A percentile compares a stretch with the other conserved stretches of the same genome.
Conservation (phyloP, 192 early-diverging fungal species). For the Entomortierella parvispora region DNA sequence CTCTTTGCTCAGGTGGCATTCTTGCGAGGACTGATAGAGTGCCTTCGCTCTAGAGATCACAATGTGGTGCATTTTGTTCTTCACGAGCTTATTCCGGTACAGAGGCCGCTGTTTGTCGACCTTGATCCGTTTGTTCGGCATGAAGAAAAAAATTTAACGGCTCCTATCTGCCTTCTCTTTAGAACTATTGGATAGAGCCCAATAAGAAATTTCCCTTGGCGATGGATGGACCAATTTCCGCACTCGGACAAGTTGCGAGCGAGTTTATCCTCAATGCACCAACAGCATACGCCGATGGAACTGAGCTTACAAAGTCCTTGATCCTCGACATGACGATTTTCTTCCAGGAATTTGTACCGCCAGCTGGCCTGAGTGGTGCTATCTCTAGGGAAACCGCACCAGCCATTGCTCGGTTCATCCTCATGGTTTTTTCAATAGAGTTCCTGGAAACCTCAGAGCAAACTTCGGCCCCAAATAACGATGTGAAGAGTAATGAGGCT, state of each 20-base stretch:
- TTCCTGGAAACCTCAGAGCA: conserved; percentile 12
- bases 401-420: conserved; percentile 10
- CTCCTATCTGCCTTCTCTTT: neutral
- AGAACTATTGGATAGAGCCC: conserved; percentile 48
- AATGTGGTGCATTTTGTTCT: conserved; percentile 13
- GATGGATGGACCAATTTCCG: conserved; percentile 17
- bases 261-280: conserved; percentile 27
- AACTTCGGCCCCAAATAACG: neutral
- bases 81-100: conserved; percentile 41
- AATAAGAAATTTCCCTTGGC: conserved; percentile 19
- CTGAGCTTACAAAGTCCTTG: conserved; percentile 20
- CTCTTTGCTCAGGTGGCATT: conserved; percentile 21
- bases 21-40: conserved; percentile 31
- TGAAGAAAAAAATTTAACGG: neutral
- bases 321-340: conserved; percentile 22
- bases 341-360: conserved; percentile 25
- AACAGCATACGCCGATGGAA: conserved; percentile 7
- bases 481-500: conserved; percentile 10
- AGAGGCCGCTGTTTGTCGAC: neutral
- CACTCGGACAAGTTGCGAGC: conserved; percentile 30
- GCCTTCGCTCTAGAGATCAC: conserved; percentile 20
- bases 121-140: neutral
- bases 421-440: conserved; percentile 32
- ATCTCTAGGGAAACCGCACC: conserved; percentile 11
- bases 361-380: conserved; percentile 18